Percentiles rank a stretch among this genome's conserved stretches.
These are phyloP conservation scores for Rutstroemia sp. DNA, from an alignment of 2,329 filamentous ascomycete genomes.

Conservation along the genomic window DNA sequence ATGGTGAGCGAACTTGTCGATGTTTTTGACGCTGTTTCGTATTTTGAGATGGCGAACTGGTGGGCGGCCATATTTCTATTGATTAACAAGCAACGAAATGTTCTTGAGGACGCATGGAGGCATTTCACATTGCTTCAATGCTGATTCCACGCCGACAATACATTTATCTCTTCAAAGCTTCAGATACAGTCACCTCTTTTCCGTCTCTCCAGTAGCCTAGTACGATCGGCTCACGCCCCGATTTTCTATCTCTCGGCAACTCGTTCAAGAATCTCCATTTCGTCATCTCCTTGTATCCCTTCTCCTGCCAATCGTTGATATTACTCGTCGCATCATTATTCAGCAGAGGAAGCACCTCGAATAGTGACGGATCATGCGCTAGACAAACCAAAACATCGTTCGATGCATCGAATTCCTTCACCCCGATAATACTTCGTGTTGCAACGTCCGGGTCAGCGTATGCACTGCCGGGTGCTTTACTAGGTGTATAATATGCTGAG, in stretches of 20 bases:
- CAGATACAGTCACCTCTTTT: background rate
- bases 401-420: background rate
- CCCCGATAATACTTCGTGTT: background rate
- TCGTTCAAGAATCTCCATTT: background rate
- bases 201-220: background rate
- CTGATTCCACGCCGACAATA: no score
- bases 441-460: background rate
- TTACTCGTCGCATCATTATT: background rate
- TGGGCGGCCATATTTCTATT: no score
- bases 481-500: background rate
- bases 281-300: background rate
- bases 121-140: no score
- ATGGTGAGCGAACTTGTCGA: no score
- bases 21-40: no score
- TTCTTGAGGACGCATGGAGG: no score
- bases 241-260: background rate
- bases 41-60: no score
- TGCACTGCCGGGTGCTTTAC: background rate
- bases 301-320: background rate
- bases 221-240: background rate
- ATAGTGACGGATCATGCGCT: background rate
- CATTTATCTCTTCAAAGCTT: background rate
- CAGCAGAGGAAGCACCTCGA: background rate
- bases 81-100: no score
- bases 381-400: background rate